These are phyloP conservation scores for Rhizopogon salebrosus DNA, from an alignment of 768 basidiomycete genomes.

Conservation along the genomic window DNA sequence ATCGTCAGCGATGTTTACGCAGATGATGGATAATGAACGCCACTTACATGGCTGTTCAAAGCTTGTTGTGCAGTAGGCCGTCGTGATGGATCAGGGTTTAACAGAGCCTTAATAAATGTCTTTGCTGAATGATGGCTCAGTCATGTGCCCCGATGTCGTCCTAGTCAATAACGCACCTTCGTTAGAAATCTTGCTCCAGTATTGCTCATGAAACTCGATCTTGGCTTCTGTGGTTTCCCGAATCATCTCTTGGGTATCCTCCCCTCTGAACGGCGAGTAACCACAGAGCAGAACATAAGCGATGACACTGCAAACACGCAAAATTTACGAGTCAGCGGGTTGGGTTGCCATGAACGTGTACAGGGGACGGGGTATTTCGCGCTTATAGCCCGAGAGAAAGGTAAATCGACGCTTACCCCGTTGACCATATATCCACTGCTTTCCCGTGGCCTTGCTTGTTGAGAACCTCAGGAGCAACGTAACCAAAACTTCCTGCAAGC, in stretches of 20 bases:
- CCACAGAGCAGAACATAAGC: slow-evolving; percentile 94
- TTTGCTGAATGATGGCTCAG: slow-evolving; percentile 52
- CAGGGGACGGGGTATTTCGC: too few relatives aligned
- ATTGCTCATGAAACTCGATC: slow-evolving; percentile 88
- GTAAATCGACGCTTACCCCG: slow-evolving; percentile 58
- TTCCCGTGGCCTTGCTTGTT: slow-evolving; percentile 82
- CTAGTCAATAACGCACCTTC: slow-evolving; percentile 44
- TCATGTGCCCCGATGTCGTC: too few relatives aligned
- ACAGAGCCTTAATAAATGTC: slow-evolving; percentile 66
- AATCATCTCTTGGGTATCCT: slow-evolving; percentile 68
- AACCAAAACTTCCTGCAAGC: slow-evolving; percentile 80
- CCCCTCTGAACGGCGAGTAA: slow-evolving; percentile 90
- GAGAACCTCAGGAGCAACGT: slow-evolving; percentile 88
- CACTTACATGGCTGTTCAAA: slow-evolving; percentile 54
- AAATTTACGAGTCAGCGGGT: too few relatives aligned
- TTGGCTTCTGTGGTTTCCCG: slow-evolving; percentile 82
- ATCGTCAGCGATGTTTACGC: background rate
- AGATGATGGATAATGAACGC: background rate
- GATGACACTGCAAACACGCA: slow-evolving; percentile 58
- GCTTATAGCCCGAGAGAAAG: too few relatives aligned
- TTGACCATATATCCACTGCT: slow-evolving; percentile 91
- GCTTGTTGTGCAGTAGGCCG: slow-evolving; percentile 77
- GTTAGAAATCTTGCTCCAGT: slow-evolving; percentile 86
- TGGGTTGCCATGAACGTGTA: too few relatives aligned
- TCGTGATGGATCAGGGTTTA: slow-evolving; percentile 64